Base-by-base conservation (phyloP, 1,139 yeast species). In the Diutina pseudorugosa region DNA sequence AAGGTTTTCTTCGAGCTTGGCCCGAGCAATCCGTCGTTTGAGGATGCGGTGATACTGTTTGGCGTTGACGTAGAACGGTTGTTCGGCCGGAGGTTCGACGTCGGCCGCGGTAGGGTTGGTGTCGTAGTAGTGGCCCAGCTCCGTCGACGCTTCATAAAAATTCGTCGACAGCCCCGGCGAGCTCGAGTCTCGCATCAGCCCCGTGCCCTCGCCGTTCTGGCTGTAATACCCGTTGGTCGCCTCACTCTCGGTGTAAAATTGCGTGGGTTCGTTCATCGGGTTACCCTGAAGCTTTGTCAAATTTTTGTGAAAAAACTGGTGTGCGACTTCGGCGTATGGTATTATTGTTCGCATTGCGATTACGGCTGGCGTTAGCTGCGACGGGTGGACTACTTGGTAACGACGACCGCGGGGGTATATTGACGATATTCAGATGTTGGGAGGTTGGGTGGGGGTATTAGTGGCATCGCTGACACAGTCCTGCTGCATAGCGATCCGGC, bases 41-140 rank as follows among this genome's bases (percentile, higher is more conserved):
- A 94, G 71, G 20, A 94, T 94, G 52, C 99, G 81, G 62, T 93
- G 97, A 61, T 93, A 94, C 64, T 94, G 99, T 65, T 93, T 94
- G 11, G 98, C 98, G 65, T 94, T 94, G 51, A 94, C 98, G 63
- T 91, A 93, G 63, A 91, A 90, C 1, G 98, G 98, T 66, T 91
- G 96, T 62, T 91, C 97, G 1, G 49, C 14, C 6, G 49, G 41
- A 9, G 19, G 40, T 4, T 61, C 58, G 5, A 67, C 66, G 40
- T 50, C 64, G 19, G 55, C 59, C n/a, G 25, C 12, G 23, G 23
- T 4, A 14, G 42, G 25, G 14, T 23, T 11, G 20, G 19, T 20
- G 14, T 33, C 51, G 21, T 21, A 41, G 45, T 21, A 49, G 12
- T n/a, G 42, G 11, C 21, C 40, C 14, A 18, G 21, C n/a, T 49